These are phyloP conservation scores for Botrytis fragariae DNA, from an alignment of 2,329 filamentous ascomycete genomes.

Conservation along the genomic window DNA sequence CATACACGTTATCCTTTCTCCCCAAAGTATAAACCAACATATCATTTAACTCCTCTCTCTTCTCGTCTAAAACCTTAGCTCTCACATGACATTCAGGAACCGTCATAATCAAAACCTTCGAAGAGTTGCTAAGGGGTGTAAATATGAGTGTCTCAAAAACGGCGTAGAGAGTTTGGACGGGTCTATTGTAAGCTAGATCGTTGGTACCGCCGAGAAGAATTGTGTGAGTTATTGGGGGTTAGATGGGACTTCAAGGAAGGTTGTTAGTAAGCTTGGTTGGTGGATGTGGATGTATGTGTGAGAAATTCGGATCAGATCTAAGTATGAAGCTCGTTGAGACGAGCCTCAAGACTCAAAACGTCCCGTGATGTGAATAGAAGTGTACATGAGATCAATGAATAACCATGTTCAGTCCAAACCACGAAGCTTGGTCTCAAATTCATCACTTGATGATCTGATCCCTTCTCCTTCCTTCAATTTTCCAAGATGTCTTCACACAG, in stretches of 20 bases:
- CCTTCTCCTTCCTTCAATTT: not conserved
- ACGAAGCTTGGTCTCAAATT: not conserved
- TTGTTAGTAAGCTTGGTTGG: not conserved
- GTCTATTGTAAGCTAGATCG: constrained; percentile 49
- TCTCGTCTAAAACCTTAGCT: constrained; percentile 37
- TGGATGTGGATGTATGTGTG: constrained; percentile 36
- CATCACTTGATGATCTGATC: not conserved
- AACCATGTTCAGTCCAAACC: too few relatives aligned
- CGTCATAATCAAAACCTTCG: constrained; percentile 60
- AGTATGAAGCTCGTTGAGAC: too few relatives aligned
- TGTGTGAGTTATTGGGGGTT: constrained; percentile 45
- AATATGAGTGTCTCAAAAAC: constrained; percentile 49
- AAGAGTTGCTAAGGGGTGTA: constrained; percentile 47
- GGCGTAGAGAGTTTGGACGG: constrained; percentile 45
- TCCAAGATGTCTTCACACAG: not conserved
- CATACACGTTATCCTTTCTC: constrained; percentile 25
- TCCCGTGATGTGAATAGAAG: not conserved
- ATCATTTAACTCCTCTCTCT: constrained; percentile 50
- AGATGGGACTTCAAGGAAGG: constrained; percentile 7
- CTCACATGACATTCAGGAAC: constrained; percentile 50
- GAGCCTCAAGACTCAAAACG: not conserved
- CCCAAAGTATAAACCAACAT: constrained; percentile 42
- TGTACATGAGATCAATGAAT: not conserved
- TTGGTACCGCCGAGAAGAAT: constrained; percentile 65
- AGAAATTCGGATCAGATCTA: constrained; percentile 38